phyloP scores from a whole-genome alignment of 495 filamentous ascomycete genomes.

The Penicillium diatomitis region DNA sequence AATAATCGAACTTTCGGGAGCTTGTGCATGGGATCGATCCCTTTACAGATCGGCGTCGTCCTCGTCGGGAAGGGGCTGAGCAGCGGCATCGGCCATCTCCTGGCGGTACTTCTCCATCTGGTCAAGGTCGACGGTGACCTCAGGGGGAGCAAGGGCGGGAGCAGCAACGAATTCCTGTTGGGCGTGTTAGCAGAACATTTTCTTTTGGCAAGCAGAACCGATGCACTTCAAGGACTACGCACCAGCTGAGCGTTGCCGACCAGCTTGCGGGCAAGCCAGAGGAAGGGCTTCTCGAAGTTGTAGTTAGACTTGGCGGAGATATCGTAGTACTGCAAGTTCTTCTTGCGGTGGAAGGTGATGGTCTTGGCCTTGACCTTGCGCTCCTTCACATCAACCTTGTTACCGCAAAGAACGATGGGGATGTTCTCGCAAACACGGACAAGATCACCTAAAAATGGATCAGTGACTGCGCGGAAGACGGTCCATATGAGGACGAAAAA shows the following conservation, averaged over 20 bases:
- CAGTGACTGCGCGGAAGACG: conserved; percentile 4
- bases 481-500: background rate
- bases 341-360: conserved; percentile 99
- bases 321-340: conserved; percentile 99
- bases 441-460: conserved; percentile 67
- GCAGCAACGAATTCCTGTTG: conserved; percentile 91
- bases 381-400: conserved; percentile 99
- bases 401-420: conserved; percentile 95
- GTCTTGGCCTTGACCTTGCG: conserved; percentile 99
- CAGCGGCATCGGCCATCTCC: conserved; percentile 79
- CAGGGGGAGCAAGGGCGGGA: conserved; percentile 86
- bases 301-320: conserved; percentile 99
- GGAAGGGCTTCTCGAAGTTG: conserved; percentile 99
- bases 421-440: conserved; percentile 99
- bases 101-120: conserved; percentile 73
- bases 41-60: conserved; percentile 72
- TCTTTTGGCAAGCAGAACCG: background rate
- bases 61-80: conserved; percentile 88
- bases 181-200: conserved; percentile 6
- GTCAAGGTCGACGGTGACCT: conserved; percentile 73
- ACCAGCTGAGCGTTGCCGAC: conserved; percentile 89
- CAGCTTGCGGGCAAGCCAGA: conserved; percentile 97
- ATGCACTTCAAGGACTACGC: conserved; percentile 24
- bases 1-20: conserved; percentile 5
- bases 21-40: conserved; percentile 5